Percentiles rank a stretch among this genome's conserved stretches.
phyloP scores from a whole-genome alignment of 805 yeast genomes.

The Pichia pseudocactophila region DNA sequence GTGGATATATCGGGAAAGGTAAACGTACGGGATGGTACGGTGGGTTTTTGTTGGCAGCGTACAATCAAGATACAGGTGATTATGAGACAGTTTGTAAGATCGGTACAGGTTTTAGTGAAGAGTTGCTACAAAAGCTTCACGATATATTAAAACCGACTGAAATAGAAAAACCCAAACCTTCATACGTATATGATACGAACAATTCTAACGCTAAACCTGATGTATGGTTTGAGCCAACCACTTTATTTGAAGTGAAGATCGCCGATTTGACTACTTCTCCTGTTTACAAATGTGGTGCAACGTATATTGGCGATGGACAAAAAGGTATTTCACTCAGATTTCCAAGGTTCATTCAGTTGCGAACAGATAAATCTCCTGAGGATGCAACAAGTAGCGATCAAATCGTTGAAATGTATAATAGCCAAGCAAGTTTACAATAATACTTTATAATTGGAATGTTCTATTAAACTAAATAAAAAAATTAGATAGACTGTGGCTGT shows the following conservation, averaged over 20 bases:
- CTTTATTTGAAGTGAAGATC: constrained; percentile 78
- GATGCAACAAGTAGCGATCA: constrained; percentile 85
- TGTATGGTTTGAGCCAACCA: constrained; percentile 89
- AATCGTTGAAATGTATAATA: constrained; percentile 73
- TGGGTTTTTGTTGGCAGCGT: constrained; percentile 85
- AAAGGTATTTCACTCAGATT: constrained; percentile 83
- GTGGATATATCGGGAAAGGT: constrained; percentile 90
- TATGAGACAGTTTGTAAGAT: constrained; percentile 93
- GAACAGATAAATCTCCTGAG: constrained; percentile 80
- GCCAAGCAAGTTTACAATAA: constrained; percentile 42
- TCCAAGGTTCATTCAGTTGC: constrained; percentile 73
- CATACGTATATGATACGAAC: constrained; percentile 52
- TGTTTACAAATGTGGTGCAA: constrained; percentile 77
- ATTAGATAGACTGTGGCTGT: not conserved
- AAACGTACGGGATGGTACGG: constrained; percentile 94
- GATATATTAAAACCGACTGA: constrained; percentile 55
- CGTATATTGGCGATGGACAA: constrained; percentile 42
- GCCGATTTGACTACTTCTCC: constrained; percentile 91
- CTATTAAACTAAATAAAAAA: no score
- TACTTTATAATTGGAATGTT: not conserved
- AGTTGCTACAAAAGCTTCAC: constrained; percentile 52
- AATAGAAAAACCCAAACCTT: constrained; percentile 52
- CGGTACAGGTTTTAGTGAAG: constrained; percentile 96
- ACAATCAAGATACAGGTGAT: constrained; percentile 85
- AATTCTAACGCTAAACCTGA: constrained; percentile 72